Percentiles rank a stretch among this genome's conserved stretches.
Evolutionary conservation across 2,329 filamentous ascomycete species (phyloP).

Genomic region (Achaetomium macrosporum): DNA sequence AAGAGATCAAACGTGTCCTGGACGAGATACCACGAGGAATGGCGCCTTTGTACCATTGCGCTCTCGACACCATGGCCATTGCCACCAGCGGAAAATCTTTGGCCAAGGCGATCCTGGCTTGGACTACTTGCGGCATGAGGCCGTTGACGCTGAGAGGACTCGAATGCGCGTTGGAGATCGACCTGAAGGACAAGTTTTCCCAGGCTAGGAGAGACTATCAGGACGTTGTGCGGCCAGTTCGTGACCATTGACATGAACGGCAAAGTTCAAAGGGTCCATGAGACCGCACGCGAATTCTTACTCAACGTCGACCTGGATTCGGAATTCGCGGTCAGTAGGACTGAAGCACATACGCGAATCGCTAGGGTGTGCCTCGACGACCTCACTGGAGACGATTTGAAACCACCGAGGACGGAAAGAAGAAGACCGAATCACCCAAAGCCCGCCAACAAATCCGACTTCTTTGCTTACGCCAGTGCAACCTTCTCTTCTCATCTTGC

Average conservation of each 20-base stretch:
- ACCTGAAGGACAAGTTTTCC: slow-evolving; percentile 27
- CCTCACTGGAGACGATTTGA: slow-evolving; percentile 30
- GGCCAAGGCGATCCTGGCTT: slow-evolving; percentile 31
- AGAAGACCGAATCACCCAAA: slow-evolving; percentile 7
- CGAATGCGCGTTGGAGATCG: slow-evolving; percentile 27
- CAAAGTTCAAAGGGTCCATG: slow-evolving; percentile 32
- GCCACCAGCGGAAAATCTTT: slow-evolving; percentile 23
- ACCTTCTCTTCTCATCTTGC: slow-evolving; percentile 26
- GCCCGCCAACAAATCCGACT: not conserved
- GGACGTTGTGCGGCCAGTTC: slow-evolving; percentile 31
- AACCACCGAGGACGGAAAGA: slow-evolving; percentile 25
- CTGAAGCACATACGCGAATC: slow-evolving; percentile 27
- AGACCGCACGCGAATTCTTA: slow-evolving; percentile 32
- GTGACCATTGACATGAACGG: slow-evolving; percentile 28
- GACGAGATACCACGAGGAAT: slow-evolving; percentile 32
- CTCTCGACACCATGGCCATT: slow-evolving; percentile 29
- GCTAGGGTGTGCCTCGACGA: slow-evolving; percentile 30
- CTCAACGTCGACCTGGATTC: slow-evolving; percentile 20
- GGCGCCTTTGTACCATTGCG: slow-evolving; percentile 31
- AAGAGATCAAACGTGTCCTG: slow-evolving; percentile 29
- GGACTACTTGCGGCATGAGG: slow-evolving; percentile 29
- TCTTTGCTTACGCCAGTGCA: slow-evolving; percentile 26
- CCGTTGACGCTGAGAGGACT: slow-evolving; percentile 31
- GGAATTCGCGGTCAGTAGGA: slow-evolving; percentile 29
- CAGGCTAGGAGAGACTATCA: slow-evolving; percentile 23